Base-by-base conservation (phyloP, 768 basidiomycete species). In the Pisolithus microcarpus region DNA sequence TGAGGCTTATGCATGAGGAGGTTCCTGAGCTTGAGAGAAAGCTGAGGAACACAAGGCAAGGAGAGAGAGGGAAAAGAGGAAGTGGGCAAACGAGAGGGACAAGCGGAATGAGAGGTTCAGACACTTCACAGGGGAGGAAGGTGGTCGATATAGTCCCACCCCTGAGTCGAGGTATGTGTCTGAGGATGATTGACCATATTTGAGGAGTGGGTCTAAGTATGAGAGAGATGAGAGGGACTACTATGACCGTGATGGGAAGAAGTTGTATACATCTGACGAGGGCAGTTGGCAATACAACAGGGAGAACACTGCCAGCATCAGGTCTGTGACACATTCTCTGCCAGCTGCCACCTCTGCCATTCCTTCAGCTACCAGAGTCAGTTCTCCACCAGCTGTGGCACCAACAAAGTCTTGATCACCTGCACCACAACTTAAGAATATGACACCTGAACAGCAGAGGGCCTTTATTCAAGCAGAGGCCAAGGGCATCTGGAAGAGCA, bases 401-500 rank as follows among this genome's bases (percentile, higher is more conserved):
- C n/a, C n/a, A n/a, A n/a, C n/a, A n/a, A n/a, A n/a, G n/a, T n/a
- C n/a, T n/a, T n/a, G n/a, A n/a, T n/a, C n/a, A n/a, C n/a, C n/a
- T n/a, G n/a, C n/a, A n/a, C 76, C 81, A 7, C 74, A 71, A n/a
- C 62, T 67, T 19, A 90, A 86, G 70, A 70, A 79, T 49, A 92
- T 97, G 91, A 84, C 91, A 0, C 72, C 84, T 0, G 92, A 85
- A 55, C 88, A 97, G 60, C 82, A 91, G 4, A 72, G 78, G 39
- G 91, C 87, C 0, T 91, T 74, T 63, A 80, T 86, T 53, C 80
- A 81, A 15, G 84, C 81, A 0, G 82, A 95, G 62, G 95, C 91
- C 1, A 82, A 86, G 59, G 83, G 13, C 81, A 87, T 39, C 81
- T 96, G 19, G 81, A 90, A 58, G 91, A 84, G 16, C 85, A n/a